Base-by-base conservation (phyloP, 2,329 filamentous ascomycete genomes). In the Clonostachys rosea region DNA sequence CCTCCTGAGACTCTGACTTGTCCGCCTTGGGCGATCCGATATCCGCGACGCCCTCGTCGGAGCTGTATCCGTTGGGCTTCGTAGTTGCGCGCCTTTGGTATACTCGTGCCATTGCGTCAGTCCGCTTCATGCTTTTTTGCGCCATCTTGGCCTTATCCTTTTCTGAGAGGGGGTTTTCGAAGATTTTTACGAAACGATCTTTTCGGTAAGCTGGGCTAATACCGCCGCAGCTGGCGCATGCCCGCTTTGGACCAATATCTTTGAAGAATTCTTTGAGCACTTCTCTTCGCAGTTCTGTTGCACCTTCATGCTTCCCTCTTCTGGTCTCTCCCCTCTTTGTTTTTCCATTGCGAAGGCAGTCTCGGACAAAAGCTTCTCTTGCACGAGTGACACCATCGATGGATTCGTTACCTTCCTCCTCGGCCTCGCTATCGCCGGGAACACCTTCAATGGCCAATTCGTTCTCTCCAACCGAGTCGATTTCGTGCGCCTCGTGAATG, bases 161-260 rank as follows among this genome's bases (percentile, higher is more conserved):
- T 42, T 77, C 68, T 42, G 77, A 80, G 48, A 96, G 70, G 3
- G 87, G 75, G 61, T 88, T 94, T 62, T 92, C 86, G 66, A 97
- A 99, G 46, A 99, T 91, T 67, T 97, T 99, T 61, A 91, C 87
- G 58, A 84, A 94, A 40, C 87, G 80, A 59, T 99, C 92, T 64
- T 95, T 96, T 56, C 92, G 84, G 67, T 89, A 97, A 3, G 76
- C 75, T 11, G 91, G 91, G 13, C 87, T 91, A 51, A 94, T 81
- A 30, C 87, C 87, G 44, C 73, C 69, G 55, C 81, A 85, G 47
- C 69, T 75, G 42, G 73, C 74, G 68, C 94, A 99, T 58, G 79
- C 80, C 57, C 84, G 86, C 42, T 78, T 75, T 56, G 78, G 80
- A 43, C 79, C 80, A 47, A 96, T 86, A 30, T 84, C 80, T 46